Base-by-base conservation (phyloP, 208 protist genomes). In the Ichthyophonus hoferi region DNA sequence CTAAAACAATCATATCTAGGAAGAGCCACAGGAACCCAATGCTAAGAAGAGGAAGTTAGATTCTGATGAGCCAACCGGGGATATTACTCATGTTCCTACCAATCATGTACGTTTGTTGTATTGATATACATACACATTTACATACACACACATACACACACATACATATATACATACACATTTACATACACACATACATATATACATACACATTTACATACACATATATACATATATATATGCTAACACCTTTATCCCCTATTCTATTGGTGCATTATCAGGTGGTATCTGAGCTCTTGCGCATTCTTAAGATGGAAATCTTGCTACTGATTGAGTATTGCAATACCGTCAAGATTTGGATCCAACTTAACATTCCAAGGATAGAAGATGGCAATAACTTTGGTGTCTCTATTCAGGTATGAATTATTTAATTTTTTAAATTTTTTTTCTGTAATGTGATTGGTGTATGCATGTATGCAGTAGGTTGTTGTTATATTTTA, bases 311-410 rank as follows among this genome's bases (percentile, higher is more conserved):
- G 81, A 58, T 83, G 79, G 93, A 93, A 87, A 81, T 91, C 39
- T 50, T 93, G 3, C 92, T 93, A 79, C 38, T 95, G 0, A 86
- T 95, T 41, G 81, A 95, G 40, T 89, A 50, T 37, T 90, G 92
- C 33, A 90, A 89, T 42, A 40, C 84, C 14, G 88, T 95, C 67
- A 95, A 95, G 87, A 83, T 86, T 31, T 96, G 92, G 91, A 93
- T 96, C 1, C 81, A 91, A 39, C 78, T 96, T 7, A 94, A 94
- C 39, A 92, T 96, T 76, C 94, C 94, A n/a, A 79, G 88, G 37
- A 95, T 96, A 40, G 92, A 95, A 43, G 93, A 96, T 89, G 94
- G 94, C 35, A 94, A 96, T 58, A 96, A 96, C 79, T 95, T 96
- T 88, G 94, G 94, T 58, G 93, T 95, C 17, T 67, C 58, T 0